Conservation (phyloP, 768 basidiomycete species). For the Termitomyces sp. region DNA sequence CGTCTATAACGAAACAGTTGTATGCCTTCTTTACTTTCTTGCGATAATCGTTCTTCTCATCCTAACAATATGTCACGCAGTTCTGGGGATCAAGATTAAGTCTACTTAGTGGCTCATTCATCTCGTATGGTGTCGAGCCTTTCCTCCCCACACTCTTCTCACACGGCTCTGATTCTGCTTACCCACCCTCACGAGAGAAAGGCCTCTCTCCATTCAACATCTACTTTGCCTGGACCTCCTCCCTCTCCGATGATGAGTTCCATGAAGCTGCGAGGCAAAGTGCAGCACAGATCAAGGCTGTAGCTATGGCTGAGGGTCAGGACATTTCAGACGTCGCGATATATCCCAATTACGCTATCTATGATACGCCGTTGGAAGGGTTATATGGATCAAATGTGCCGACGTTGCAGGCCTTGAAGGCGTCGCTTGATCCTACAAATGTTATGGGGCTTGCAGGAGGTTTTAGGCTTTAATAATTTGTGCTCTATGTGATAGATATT, state of each 20-base stretch:
- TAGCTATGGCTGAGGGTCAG: constrained; percentile 39
- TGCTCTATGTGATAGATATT: too few species aligned
- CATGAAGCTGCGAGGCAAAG: constrained; percentile 36
- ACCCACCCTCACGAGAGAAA: constrained; percentile 38
- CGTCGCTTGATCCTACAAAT: constrained; percentile 48
- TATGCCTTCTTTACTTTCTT: constrained; percentile 14
- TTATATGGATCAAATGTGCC: constrained; percentile 52
- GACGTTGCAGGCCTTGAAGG: constrained; percentile 37
- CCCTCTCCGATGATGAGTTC: constrained; percentile 36
- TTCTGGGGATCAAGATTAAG: constrained; percentile 39
- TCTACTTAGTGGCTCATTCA: constrained; percentile 26
- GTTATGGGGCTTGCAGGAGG: constrained; percentile 71
- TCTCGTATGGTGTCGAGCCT: constrained; percentile 51
- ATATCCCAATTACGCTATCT: constrained; percentile 63
- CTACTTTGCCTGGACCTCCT: constrained; percentile 40
- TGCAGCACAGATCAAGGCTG: constrained; percentile 34
- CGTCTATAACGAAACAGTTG: constrained; percentile 42
- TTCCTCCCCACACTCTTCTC: constrained; percentile 40
- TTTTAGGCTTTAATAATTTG: constrained; percentile 41
- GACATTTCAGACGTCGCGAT: constrained; percentile 30
- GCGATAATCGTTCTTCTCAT: not conserved
- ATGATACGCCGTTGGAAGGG: constrained; percentile 43
- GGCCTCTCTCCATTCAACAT: constrained; percentile 46
- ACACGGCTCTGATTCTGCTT: constrained; percentile 41
- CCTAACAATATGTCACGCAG: constrained; percentile 22